These are phyloP conservation scores for Chimonanthus salicifolius DNA, from an alignment of 164 flowering plant genomes.

Conservation along the genomic window DNA sequence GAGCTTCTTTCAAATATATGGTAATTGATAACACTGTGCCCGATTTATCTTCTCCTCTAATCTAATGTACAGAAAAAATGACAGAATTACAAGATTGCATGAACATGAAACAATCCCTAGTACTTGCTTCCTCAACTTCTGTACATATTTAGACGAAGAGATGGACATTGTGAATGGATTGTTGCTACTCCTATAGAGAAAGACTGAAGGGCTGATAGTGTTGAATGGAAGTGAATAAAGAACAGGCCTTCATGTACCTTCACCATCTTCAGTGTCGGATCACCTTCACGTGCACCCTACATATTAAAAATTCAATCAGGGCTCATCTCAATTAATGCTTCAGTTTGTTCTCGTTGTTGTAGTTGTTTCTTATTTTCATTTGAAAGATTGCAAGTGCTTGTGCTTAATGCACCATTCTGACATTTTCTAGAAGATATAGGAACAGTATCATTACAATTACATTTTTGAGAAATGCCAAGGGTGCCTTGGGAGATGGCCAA, in stretches of 20 bases:
- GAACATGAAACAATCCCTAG: constrained; percentile 13
- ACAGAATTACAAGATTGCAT: neutral
- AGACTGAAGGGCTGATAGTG: constrained; percentile 71
- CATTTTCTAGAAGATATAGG: too few relatives aligned
- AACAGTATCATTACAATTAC: too few relatives aligned
- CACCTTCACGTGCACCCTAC: constrained; percentile 54
- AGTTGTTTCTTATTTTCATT: too few relatives aligned
- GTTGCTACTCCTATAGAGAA: constrained; percentile 78
- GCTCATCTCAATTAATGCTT: too few relatives aligned
- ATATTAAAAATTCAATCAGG: constrained; percentile 2
- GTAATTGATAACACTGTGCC: too few relatives aligned
- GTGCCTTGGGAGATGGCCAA: too few relatives aligned
- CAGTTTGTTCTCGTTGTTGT: too few relatives aligned
- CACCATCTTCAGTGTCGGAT: constrained; percentile 58
- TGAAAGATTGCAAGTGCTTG: too few relatives aligned
- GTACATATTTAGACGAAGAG: constrained; percentile 39
- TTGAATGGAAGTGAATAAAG: constrained; percentile 56
- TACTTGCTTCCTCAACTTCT: constrained; percentile 19
- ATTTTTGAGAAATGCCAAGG: too few relatives aligned
- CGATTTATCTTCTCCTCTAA: neutral
- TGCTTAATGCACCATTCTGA: too few relatives aligned
- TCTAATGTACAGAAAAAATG: constrained; percentile 8
- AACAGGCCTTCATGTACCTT: constrained; percentile 61
- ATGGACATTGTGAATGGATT: constrained; percentile 48
- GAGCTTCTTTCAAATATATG: too few relatives aligned